Base-by-base conservation (phyloP, 352 stramenopile species). In the Thalassiosira ordinaria region DNA sequence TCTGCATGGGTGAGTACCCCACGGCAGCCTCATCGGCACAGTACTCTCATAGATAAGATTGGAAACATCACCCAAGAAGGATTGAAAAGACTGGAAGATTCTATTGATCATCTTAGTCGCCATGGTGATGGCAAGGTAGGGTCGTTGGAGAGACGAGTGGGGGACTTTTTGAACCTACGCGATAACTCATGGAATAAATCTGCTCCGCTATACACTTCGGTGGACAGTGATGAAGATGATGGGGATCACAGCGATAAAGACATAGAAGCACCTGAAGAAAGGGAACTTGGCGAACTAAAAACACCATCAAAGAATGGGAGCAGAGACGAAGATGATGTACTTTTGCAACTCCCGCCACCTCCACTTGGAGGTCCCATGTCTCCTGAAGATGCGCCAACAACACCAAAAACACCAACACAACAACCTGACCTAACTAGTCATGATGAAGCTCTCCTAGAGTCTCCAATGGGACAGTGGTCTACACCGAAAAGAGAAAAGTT, bases 11-110 rank as follows among this genome's bases (percentile, higher is more conserved):
- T 82, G 13, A 75, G 69, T 26, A 74, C 63, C 63, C 39, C 71
- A 35, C 84, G 86, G 20, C 68, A 85, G 73, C 85, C 89, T 18
- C 82, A 89, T 65, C 76, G 89, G 37, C 78, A 89, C 62, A 84
- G 79, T 20, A 87, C 85, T 4, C 60, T 91, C 6, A 88, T 92
- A 49, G 74, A 92, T 27, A 89, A 90, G 61, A 41, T 93, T n/a
- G 84, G 80, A 3, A 83, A 75, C 27, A 82, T 70, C 49, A 86
- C 76, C 33, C 66, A 78, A 75, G 77, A 87, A 60, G 64, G 61
- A 16, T 70, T 84, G 26, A 82, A 56, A 66, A 82, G 69, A 22
- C 65, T 85, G 29, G 78, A 85, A 26, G 46, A 70, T 64, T 71
- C 72, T 9, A 74, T 80, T 29, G 76, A 84, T 59, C 62, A 76